These are phyloP conservation scores for Sarocladium oryzae DNA, from an alignment of 2,329 filamentous ascomycete species.

Conservation along the genomic window DNA sequence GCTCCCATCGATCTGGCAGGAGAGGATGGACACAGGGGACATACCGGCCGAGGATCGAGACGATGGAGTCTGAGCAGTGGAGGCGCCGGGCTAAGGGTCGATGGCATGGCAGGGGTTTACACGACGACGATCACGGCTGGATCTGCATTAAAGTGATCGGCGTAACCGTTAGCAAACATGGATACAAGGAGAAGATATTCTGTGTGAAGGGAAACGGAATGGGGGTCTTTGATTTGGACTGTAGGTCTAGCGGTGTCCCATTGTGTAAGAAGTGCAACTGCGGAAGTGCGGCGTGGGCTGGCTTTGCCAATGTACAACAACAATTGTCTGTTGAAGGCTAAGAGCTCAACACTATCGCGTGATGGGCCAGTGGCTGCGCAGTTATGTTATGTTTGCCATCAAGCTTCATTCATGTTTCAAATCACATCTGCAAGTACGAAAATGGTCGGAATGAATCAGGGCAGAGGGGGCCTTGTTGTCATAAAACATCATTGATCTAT, in stretches of 20 bases:
- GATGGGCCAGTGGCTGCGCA: too few relatives aligned
- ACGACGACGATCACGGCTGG: conserved; percentile 1
- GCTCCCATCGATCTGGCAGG: neutral
- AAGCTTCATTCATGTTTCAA: too few relatives aligned
- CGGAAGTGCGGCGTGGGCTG: neutral
- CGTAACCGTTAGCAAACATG: neutral
- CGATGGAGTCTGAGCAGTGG: neutral
- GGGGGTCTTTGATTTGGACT: too few relatives aligned
- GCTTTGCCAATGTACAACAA: neutral
- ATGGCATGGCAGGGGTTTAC: neutral
- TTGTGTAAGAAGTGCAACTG: too few relatives aligned
- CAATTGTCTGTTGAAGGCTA: neutral
- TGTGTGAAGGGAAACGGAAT: too few relatives aligned
- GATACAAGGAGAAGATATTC: neutral
- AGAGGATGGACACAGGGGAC: neutral
- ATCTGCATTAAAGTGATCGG: neutral
- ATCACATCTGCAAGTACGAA: too few relatives aligned
- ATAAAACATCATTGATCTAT: conserved; percentile 9
- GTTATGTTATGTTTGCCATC: too few relatives aligned
- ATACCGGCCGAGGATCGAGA: neutral
- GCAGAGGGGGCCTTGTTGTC: too few relatives aligned
- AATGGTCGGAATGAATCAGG: too few relatives aligned
- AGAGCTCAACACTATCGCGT: too few relatives aligned
- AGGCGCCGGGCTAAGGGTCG: conserved; percentile 1
- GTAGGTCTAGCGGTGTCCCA: too few relatives aligned